phyloP scores from a whole-genome alignment of 2,329 filamentous ascomycete genomes.

The Cyphellophora attinorum region DNA sequence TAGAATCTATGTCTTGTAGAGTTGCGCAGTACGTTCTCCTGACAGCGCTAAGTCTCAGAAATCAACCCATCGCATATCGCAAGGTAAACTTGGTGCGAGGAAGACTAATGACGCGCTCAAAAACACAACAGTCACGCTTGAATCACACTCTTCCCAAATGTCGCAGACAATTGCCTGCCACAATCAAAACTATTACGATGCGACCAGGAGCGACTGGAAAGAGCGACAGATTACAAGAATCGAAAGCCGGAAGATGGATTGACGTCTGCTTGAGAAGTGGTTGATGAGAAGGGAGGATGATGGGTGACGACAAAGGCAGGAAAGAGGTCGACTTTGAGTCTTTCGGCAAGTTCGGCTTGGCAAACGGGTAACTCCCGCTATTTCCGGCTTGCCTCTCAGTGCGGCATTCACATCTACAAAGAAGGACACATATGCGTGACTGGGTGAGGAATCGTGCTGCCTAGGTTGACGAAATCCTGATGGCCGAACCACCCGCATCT shows the following conservation, averaged over 20 bases:
- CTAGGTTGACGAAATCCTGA: too few relatives aligned
- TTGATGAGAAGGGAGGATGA: constrained; percentile 2
- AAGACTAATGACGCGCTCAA: constrained; percentile 3
- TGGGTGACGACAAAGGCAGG: constrained; percentile 6
- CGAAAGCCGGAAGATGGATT: too few relatives aligned
- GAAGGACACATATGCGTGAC: too few relatives aligned
- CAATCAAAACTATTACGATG: constrained; percentile 1
- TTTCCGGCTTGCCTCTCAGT: too few relatives aligned
- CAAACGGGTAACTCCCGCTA: too few relatives aligned
- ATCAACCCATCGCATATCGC: too few relatives aligned
- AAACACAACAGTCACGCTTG: not conserved
- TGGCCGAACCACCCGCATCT: constrained; percentile 1
- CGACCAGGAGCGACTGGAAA: not conserved
- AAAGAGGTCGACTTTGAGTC: not conserved
- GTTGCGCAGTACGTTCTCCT: too few relatives aligned
- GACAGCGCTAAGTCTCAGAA: too few relatives aligned
- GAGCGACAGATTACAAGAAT: too few relatives aligned
- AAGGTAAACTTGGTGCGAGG: not conserved
- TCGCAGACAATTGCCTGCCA: not conserved
- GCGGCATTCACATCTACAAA: too few relatives aligned
- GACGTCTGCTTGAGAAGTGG: constrained; percentile 7
- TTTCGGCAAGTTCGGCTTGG: too few relatives aligned
- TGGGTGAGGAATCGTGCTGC: too few relatives aligned
- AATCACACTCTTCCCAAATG: constrained; percentile 1
- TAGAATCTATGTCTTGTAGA: constrained; percentile 1